Evolutionary conservation across 1,284 basidiomycete genomes (phyloP).

Genomic region (Pisolithus thermaeus): DNA sequence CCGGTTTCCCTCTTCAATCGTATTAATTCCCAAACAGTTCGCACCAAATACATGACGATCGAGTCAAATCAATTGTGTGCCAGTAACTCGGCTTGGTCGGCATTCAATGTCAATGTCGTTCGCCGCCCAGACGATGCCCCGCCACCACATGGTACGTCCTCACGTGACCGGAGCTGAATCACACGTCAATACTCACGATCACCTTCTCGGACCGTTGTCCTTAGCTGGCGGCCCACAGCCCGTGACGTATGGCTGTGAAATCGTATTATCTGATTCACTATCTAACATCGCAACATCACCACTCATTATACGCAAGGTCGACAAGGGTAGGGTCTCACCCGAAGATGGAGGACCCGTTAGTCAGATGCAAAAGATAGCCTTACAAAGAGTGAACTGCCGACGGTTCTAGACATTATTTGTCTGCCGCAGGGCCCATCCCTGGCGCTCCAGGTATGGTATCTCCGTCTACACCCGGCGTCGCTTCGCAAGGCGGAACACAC

Average conservation of each 20-base stretch:
- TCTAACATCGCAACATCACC: slow-evolving; percentile 85
- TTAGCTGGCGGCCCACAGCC: slow-evolving; percentile 61
- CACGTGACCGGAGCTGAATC: slow-evolving; percentile 45
- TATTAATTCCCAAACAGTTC: slow-evolving; percentile 94
- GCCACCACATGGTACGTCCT: slow-evolving; percentile 49
- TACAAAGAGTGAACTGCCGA: slow-evolving; percentile 80
- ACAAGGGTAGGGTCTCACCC: slow-evolving; percentile 77
- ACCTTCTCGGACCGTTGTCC: slow-evolving; percentile 19
- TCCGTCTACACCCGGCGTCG: slow-evolving; percentile 61
- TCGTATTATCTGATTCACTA: slow-evolving; percentile 78
- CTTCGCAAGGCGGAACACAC: slow-evolving; percentile 72
- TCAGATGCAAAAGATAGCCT: slow-evolving; percentile 93
- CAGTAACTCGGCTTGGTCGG: slow-evolving; percentile 85
- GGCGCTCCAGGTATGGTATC: slow-evolving; percentile 61
- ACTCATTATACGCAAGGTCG: slow-evolving; percentile 87
- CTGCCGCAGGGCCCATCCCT: slow-evolving; percentile 76
- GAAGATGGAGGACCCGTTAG: slow-evolving; percentile 89
- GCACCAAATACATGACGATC: slow-evolving; percentile 95
- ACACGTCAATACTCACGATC: slow-evolving; percentile 34
- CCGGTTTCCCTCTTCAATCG: slow-evolving; percentile 95
- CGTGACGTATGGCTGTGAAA: slow-evolving; percentile 88
- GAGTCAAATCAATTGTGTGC: slow-evolving; percentile 81
- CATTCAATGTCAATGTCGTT: slow-evolving; percentile 87
- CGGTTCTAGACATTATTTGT: slow-evolving; percentile 74
- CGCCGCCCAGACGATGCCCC: slow-evolving; percentile 55